Base-by-base conservation (phyloP, 2,329 filamentous ascomycete genomes). In the Claviceps sp. region DNA sequence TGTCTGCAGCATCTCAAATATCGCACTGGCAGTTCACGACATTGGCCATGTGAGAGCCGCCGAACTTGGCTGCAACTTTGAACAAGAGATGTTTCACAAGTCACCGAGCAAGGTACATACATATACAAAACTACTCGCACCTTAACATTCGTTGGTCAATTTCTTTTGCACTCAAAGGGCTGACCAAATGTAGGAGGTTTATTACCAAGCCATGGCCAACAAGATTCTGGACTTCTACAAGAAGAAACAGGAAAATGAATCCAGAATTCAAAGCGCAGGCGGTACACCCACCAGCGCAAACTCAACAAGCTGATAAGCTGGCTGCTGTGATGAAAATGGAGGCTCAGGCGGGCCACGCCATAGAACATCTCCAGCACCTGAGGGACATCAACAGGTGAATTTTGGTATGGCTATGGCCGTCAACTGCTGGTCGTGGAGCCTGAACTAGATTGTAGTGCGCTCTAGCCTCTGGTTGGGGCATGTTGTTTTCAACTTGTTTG, bases 331-430 rank as follows among this genome's bases (percentile, higher is more conserved):
- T 79, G 69, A 76, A 70, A 53, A 72, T 79, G 68, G 74, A 75
- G 54, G 70, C 67, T 14, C 72, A 76, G 55, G 74, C 79, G 68
- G 70, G 8, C 8, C 8, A 77, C 38, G 71, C 70, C 14, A 72
- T 76, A 64, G 70, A 78, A 55, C 73, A 76, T 47, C 69, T 81
- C 38, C 78, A 79, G 54, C 24, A 79, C 79, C 75, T 78, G 81
- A 58, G 65, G 72, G 4, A 71, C 74, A 1, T 73, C 62, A 60
- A 26, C 58, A 60, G 34, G 41, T 62, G 52, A 56, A 56, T 16
- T 70, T 75, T 61, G 67, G 65, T 18, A 70, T 75, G 65, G 66
- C 61, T 38, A 72, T 69, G 65, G 30, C 30, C 30, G 30, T 34
- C 30, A 34, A 34, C 9, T 4, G 30, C 30, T 34, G 30, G 30